phyloP scores from a whole-genome alignment of 495 filamentous ascomycete genomes.

The Podospora sp. region DNA sequence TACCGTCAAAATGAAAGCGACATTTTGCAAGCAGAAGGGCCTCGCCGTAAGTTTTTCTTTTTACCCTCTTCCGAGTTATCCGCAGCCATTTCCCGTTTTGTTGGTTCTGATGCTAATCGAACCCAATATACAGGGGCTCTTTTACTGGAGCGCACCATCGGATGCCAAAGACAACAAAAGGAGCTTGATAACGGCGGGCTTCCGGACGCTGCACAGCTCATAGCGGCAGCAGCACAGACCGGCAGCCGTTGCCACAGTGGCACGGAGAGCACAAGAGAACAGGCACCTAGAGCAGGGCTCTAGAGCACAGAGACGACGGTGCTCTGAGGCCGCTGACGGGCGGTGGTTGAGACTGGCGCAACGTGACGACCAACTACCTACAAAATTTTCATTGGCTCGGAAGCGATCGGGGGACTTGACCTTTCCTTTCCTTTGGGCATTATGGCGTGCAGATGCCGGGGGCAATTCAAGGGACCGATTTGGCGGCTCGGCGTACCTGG shows the following conservation, averaged over 20 bases:
- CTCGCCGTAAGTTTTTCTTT: constrained; percentile 58
- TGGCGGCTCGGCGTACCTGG: constrained; percentile 16
- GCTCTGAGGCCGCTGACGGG: neutral
- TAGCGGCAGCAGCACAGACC: constrained; percentile 25
- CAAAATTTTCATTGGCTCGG: constrained; percentile 9
- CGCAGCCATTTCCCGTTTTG: neutral
- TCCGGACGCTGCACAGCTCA: constrained; percentile 66
- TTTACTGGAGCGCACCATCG: constrained; percentile 89
- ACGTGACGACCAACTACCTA: neutral
- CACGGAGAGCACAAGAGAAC: neutral
- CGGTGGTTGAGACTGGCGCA: neutral
- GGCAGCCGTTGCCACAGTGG: neutral
- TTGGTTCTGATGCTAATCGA: neutral
- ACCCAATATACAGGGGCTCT: constrained; percentile 61
- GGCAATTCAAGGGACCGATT: constrained; percentile 17
- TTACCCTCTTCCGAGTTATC: neutral
- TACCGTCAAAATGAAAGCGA: constrained; percentile 82
- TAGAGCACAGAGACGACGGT: neutral
- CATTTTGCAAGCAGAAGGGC: constrained; percentile 73
- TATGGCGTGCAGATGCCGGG: constrained; percentile 15
- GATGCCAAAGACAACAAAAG: constrained; percentile 65
- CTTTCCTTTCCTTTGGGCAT: constrained; percentile 4
- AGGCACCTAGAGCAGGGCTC: no score
- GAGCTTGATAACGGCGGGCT: constrained; percentile 76
- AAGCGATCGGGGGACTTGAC: neutral